Base-by-base conservation (phyloP, 139 green algal genomes). In the Chlamydomonas applanata region DNA sequence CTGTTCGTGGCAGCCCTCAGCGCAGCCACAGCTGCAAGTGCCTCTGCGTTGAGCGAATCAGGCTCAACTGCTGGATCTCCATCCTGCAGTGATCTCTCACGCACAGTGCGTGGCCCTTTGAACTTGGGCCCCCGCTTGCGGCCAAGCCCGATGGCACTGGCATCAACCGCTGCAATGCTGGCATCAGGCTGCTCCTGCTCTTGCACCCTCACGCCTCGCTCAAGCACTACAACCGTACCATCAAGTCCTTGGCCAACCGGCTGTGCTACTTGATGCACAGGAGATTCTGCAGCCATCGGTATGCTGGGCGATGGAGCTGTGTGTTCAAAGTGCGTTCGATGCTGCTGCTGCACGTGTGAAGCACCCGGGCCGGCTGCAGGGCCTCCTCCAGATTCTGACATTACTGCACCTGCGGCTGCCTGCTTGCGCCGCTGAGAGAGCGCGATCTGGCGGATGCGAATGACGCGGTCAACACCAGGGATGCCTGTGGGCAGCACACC, bases 361-460 rank as follows among this genome's bases (percentile, higher is more conserved):
- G 22, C 3, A 3, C 3, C n/a, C 25, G 22, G 22, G 11, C 30
- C 4, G 25, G 24, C 2, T 66, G 59, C 59, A 11, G 24, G n/a
- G 17, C 9, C n/a, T 11, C 11, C n/a, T 4, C 25, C 5, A 60
- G 36, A 16, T 59, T 34, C 65, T 72, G 65, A 14, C 27, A 19
- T 14, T 60, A 30, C 11, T 35, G 59, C 25, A 40, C n/a, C 25
- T 35, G 22, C 3, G 17, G 59, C 59, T 36, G 24, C 25, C 35
- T 29, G n/a, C 59, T 66, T 66, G n/a, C 59, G 59, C 24, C 59
- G 24, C 59, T 66, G 59, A 11, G 59, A 66, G 4, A 66, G 59
- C n/a, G 59, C 30, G 59, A 66, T 66, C 25, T 66, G 59, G n/a
- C 59, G 24, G n/a, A 66, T 66, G 59, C 59, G 59, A 11, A 66